Base-by-base conservation (phyloP, 805 yeast genomes). In the Wickerhamiella domercqiae region DNA sequence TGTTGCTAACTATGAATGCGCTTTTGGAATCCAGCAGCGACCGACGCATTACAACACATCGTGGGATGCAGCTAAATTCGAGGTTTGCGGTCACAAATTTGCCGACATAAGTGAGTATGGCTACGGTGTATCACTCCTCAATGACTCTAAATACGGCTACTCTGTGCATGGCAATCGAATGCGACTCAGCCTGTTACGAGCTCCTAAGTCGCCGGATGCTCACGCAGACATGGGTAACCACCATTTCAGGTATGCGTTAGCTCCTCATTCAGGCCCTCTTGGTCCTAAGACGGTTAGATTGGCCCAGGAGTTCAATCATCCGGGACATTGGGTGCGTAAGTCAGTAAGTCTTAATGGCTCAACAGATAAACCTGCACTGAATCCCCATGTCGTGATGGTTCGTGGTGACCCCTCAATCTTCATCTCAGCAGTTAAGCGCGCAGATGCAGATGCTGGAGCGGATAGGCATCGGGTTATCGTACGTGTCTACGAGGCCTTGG, bases 51-150 rank as follows among this genome's bases (percentile, higher is more conserved):
- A 66, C 62, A 90, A 87, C 55, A 87, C 98, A 0, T 64, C 82
- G 1, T 87, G 97, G 97, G 98, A 87, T 52, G 78, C 78, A 24
- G 97, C 97, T 40, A 86, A 84, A 56, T 87, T 87, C 57, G 98
- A 87, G 59, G 94, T 84, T 7, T 81, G 94, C 52, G 83, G 79
- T 51, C 98, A 90, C 57, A 81, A 81, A 53, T 87, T 82, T 60
- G 87, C 93, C 48, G 98, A 87, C 55, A 74, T 80, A 49, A 78
- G 93, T 19, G 97, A 83, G 51, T 71, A 64, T 56, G 71, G 70
- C 43, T 86, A 82, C 52, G 98, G 98, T 53, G 94, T 84, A 9
- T 68, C 93, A 0, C 60, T 87, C 14, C 54, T 87, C 50, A 87
- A 86, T 55, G 76, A 83, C 58, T 70, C 75, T 53, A 87, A 87